Evolutionary conservation across 2,329 filamentous ascomycete genomes (phyloP).

Genomic region (Plectosphaerella sp.): DNA sequence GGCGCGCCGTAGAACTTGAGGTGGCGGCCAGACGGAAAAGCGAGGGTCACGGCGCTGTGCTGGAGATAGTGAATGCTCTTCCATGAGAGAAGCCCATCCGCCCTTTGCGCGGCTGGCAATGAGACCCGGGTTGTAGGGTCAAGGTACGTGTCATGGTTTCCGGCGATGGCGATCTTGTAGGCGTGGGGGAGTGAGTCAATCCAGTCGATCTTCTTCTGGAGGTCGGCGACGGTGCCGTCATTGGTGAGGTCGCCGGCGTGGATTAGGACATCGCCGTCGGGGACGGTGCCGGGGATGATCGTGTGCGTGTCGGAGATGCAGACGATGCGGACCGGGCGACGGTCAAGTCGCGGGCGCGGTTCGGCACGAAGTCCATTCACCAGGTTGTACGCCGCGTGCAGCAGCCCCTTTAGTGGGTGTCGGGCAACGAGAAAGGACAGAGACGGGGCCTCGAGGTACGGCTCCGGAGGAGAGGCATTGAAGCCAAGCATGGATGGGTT

Average conservation of each 20-base stretch:
- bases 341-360: too few species aligned
- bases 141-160: constrained; percentile 38
- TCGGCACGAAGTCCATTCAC: too few species aligned
- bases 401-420: too few species aligned
- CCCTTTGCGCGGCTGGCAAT: constrained; percentile 1
- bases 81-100: constrained; percentile 13
- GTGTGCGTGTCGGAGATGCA: constrained; percentile 43
- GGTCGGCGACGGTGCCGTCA: constrained; percentile 32
- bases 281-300: constrained; percentile 23
- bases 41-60: constrained; percentile 11
- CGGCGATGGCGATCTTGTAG: constrained; percentile 41
- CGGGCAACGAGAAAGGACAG: too few species aligned
- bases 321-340: constrained; percentile 16
- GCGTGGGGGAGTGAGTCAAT: constrained; percentile 30
- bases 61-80: constrained; percentile 18
- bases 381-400: too few species aligned
- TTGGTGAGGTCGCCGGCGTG: constrained; percentile 43
- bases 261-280: constrained; percentile 37
- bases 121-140: constrained; percentile 13
- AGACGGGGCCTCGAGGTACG: too few species aligned
- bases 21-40: constrained; percentile 17
- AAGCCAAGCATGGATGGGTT: too few species aligned
- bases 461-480: too few species aligned
- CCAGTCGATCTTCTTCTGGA: constrained; percentile 35
- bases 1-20: constrained; percentile 30